phyloP scores from a whole-genome alignment of 148 eudicot species.

The Chenopodium berlandieri region DNA sequence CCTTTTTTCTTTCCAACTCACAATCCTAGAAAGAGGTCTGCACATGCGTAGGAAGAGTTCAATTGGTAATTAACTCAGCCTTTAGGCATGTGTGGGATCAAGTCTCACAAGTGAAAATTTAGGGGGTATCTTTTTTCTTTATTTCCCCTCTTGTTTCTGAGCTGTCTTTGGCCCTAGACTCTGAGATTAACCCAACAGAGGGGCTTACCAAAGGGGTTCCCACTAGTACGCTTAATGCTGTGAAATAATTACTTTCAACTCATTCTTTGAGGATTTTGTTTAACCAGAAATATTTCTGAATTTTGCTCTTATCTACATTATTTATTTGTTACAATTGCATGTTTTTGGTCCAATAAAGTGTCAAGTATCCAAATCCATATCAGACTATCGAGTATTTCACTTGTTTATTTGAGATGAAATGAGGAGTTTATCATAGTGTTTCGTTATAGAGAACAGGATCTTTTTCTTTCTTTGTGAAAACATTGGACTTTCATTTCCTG shows the following conservation, averaged over 20 bases:
- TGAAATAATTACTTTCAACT: neutral
- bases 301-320: no score
- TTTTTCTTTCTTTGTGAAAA: neutral
- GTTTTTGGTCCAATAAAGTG: neutral
- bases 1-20: no score
- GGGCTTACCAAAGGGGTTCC: neutral
- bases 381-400: neutral
- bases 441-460: neutral
- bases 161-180: neutral
- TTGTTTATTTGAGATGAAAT: neutral
- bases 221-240: neutral
- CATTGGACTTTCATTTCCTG: neutral
- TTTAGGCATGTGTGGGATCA: neutral
- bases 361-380: neutral
- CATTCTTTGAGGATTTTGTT: neutral
- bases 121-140: neutral
- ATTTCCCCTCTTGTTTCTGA: neutral
- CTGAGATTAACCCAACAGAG: neutral
- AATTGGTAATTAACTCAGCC: neutral
- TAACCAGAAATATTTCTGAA: neutral
- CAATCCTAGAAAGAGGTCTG: neutral
- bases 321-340: no score
- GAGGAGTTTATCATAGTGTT: neutral
- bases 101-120: neutral
- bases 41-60: neutral